phyloP scores from a whole-genome alignment of 768 basidiomycete genomes.

The Serendipita sp. region DNA sequence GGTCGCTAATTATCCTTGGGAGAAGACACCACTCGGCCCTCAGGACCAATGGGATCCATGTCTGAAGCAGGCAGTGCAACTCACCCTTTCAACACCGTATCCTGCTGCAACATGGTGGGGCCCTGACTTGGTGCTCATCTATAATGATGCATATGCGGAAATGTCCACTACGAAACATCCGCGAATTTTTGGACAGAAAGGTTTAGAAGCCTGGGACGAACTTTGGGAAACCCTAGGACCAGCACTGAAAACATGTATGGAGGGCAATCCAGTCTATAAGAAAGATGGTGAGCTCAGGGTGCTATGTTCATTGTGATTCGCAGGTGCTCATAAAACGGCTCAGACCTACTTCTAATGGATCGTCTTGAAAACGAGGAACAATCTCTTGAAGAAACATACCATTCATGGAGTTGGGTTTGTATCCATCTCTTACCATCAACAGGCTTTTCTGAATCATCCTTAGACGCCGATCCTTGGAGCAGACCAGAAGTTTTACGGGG shows the following conservation, averaged over 20 bases:
- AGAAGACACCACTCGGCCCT: conserved; percentile 11
- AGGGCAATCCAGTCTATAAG: conserved; percentile 12
- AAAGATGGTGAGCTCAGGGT: conserved; percentile 12
- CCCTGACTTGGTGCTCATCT: conserved; percentile 12
- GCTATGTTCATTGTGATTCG: neutral
- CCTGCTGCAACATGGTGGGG: conserved; percentile 14
- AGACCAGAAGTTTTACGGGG: conserved; percentile 13
- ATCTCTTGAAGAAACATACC: conserved; percentile 15
- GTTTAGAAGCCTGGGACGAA: conserved; percentile 15
- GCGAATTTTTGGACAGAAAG: conserved; percentile 13
- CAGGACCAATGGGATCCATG: conserved; percentile 9
- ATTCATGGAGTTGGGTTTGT: conserved; percentile 15
- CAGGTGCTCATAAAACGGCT: neutral
- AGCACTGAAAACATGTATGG: conserved; percentile 9
- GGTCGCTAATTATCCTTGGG: conserved; percentile 12
- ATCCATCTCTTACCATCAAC: neutral
- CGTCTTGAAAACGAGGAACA: conserved; percentile 5
- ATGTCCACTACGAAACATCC: conserved; percentile 15
- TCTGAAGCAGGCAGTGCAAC: conserved; percentile 11
- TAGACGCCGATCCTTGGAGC: conserved; percentile 13
- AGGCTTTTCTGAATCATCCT: neutral
- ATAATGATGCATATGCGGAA: conserved; percentile 16
- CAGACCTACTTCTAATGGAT: neutral
- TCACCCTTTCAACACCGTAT: conserved; percentile 5
- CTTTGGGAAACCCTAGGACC: conserved; percentile 15